Percentiles rank a stretch among this genome's conserved stretches.
Conservation (phyloP, 257 asterid genomes). For the Solanum microdontum region DNA sequence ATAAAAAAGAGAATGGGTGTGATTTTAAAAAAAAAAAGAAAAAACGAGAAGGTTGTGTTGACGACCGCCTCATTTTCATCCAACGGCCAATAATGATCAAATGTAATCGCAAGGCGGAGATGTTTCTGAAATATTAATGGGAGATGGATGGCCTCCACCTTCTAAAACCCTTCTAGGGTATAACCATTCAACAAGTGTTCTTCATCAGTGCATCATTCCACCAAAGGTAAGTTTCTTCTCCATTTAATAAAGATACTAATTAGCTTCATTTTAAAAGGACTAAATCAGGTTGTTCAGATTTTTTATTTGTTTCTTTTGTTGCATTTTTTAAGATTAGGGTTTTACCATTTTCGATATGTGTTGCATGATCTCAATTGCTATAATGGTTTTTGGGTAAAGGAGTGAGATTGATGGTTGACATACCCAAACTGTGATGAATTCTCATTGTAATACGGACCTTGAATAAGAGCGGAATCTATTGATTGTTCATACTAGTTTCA, state of each 20-base stretch:
- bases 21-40: too few species aligned
- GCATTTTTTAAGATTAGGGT: not conserved
- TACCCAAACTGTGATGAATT: not conserved
- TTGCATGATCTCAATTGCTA: not conserved
- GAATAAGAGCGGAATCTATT: too few species aligned
- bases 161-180: not conserved
- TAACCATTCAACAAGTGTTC: not conserved
- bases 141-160: not conserved
- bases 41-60: not conserved
- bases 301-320: not conserved
- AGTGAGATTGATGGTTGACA: not conserved
- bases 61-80: not conserved
- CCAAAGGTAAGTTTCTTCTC: not conserved
- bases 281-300: not conserved
- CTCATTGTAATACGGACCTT: not conserved
- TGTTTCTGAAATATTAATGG: not conserved
- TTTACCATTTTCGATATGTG: not conserved
- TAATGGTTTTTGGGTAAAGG: not conserved
- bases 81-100: not conserved
- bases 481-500: not conserved
- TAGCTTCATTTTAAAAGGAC: not conserved
- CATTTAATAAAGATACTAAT: not conserved
- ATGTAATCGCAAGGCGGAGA: not conserved
- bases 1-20: too few species aligned
- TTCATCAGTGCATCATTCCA: not conserved